Evolutionary conservation across 352 stramenopile species (phyloP).

Genomic region (Pythium insidiosum): DNA sequence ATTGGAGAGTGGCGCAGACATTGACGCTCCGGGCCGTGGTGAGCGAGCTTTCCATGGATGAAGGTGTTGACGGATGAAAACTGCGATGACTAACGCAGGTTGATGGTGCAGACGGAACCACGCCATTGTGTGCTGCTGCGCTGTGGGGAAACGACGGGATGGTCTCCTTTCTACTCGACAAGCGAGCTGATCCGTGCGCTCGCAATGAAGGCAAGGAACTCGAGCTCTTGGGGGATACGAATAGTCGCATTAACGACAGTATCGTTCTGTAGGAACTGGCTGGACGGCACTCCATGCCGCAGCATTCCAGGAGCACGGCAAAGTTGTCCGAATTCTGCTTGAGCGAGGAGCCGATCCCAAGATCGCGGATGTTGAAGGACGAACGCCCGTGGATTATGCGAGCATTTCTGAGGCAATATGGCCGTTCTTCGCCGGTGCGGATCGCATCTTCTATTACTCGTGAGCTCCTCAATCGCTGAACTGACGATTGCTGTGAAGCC

Average conservation of each 20-base stretch:
- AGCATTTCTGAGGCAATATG: slow-evolving; percentile 36
- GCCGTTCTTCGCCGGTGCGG: slow-evolving; percentile 26
- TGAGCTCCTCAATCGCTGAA: background rate
- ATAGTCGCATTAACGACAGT: no score
- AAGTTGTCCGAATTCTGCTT: slow-evolving; percentile 25
- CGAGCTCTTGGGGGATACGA: no score
- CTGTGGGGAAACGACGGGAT: slow-evolving; percentile 29
- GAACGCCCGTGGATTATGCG: slow-evolving; percentile 24
- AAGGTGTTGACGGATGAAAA: no score
- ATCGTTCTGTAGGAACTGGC: slow-evolving; percentile 14
- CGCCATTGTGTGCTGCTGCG: slow-evolving; percentile 23
- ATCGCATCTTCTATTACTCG: background rate
- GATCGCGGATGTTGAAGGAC: slow-evolving; percentile 16
- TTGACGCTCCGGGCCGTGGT: slow-evolving; percentile 24
- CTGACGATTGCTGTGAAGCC: slow-evolving; percentile 8
- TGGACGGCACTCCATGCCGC: slow-evolving; percentile 31
- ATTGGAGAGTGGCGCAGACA: slow-evolving; percentile 22
- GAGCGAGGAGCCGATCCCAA: slow-evolving; percentile 23
- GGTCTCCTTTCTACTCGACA: slow-evolving; percentile 22
- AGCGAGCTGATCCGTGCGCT: slow-evolving; percentile 17
- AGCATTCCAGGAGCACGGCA: slow-evolving; percentile 33
- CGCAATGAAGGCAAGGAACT: slow-evolving; percentile 19
- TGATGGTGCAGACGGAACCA: slow-evolving; percentile 21
- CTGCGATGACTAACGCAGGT: no score
- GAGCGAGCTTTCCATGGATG: background rate